Conservation (phyloP, 371 early-diverging fungal genomes). For the Capillidium heterosporum region DNA sequence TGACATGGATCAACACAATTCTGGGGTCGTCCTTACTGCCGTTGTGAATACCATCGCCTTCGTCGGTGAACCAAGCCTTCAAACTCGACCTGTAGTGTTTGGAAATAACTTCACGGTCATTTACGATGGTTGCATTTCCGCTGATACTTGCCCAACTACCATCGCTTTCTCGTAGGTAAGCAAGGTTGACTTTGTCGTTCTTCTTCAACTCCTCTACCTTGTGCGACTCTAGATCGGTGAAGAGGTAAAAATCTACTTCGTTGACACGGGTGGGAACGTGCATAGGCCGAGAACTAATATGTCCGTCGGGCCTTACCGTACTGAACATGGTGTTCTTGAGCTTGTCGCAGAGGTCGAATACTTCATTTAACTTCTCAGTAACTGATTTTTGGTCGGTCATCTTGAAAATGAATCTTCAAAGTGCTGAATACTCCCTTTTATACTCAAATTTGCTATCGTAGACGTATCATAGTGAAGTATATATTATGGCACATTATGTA, state of each 20-base stretch:
- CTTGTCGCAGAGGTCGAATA: neutral
- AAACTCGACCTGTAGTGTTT: constrained; percentile 14
- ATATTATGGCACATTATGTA: no score
- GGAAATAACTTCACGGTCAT: constrained; percentile 17
- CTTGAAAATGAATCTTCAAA: no score
- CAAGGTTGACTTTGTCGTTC: constrained; percentile 21
- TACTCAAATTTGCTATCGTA: no score
- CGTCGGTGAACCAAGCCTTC: constrained; percentile 21
- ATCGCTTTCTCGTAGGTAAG: constrained; percentile 16
- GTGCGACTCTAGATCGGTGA: constrained; percentile 18
- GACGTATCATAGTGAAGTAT: no score
- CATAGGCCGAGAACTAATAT: constrained; percentile 5
- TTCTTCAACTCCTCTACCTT: constrained; percentile 20
- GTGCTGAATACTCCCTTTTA: no score
- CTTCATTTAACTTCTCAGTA: neutral
- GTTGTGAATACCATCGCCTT: constrained; percentile 19
- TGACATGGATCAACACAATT: constrained; percentile 7
- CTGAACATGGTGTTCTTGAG: neutral
- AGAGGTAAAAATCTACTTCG: constrained; percentile 17
- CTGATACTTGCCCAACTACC: constrained; percentile 22
- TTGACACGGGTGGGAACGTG: neutral
- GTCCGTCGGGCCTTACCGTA: constrained; percentile 1
- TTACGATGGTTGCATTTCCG: constrained; percentile 18
- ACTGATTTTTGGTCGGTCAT: neutral
- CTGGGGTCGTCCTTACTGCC: constrained; percentile 25